phyloP scores from a whole-genome alignment of 2,329 filamentous ascomycete species.

The Monosporascus cannonballus region DNA sequence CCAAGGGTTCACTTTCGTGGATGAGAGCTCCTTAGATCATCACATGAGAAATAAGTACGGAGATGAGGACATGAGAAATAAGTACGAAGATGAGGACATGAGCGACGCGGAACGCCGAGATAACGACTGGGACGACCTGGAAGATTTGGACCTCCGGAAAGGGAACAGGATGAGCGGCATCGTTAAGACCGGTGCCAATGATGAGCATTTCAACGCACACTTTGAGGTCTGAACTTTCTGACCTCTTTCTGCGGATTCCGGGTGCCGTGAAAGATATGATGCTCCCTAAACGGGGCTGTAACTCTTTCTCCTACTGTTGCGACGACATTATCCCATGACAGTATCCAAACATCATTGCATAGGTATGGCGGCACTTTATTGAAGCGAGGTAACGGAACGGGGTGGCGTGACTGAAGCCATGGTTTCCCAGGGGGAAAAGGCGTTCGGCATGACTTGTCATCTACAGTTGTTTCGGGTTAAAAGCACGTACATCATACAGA shows the following conservation, averaged over 20 bases:
- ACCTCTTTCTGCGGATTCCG: slow-evolving; percentile 16
- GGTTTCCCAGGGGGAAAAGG: neutral
- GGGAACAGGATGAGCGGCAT: slow-evolving; percentile 60
- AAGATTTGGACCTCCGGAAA: slow-evolving; percentile 46
- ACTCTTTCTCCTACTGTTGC: neutral
- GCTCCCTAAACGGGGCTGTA: neutral
- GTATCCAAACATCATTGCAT: slow-evolving; percentile 2
- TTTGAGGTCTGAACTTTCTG: slow-evolving; percentile 50
- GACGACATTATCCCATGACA: slow-evolving; percentile 1
- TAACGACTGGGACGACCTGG: slow-evolving; percentile 54
- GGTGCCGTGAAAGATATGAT: neutral
- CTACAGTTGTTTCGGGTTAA: no score
- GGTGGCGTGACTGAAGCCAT: neutral
- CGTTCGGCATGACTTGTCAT: no score
- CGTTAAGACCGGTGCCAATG: slow-evolving; percentile 49
- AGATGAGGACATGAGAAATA: slow-evolving; percentile 55
- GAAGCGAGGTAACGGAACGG: neutral
- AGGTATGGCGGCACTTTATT: neutral
- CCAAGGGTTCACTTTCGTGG: slow-evolving; percentile 98
- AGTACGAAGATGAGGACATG: slow-evolving; percentile 54
- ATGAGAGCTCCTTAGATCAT: slow-evolving; percentile 89
- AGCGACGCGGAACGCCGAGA: slow-evolving; percentile 44
- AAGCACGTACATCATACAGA: no score
- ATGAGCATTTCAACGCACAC: slow-evolving; percentile 57
- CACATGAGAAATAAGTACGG: slow-evolving; percentile 57